Base-by-base conservation (phyloP, 2,329 filamentous ascomycete species). In the Hymenoscyphus linearis region DNA sequence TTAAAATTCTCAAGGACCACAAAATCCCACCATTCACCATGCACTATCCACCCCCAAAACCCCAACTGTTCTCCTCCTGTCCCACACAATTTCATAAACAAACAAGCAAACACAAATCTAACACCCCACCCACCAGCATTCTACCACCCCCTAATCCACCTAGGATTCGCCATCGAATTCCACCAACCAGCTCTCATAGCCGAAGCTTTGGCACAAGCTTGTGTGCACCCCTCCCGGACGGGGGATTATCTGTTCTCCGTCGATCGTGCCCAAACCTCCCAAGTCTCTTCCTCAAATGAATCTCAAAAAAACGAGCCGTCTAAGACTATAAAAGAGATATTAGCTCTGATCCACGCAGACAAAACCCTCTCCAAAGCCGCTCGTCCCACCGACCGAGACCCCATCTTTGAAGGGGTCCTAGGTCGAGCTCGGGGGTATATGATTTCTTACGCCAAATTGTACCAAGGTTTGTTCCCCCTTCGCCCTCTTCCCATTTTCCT, bases 151-250 rank as follows among this genome's bases (percentile, higher is more conserved):
- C 76, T 95, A 16, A 93, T 96, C 64, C 91, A 96, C 71, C 81
- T 96, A 22, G 89, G 91, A 55, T 96, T 91, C 71, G 92, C 89
- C 4, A 72, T 96, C 37, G 91, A 96, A 72, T 96, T 91, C 77
- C 73, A 82, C 10, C 91, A 96, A 71, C 90, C 90, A 1, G 89
- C 89, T 40, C 85, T 96, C 62, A 80, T 96, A 31, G 90, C 91
- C 5, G 85, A 93, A 75, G 91, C 79, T 0, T 82, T 96, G 18
- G 90, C 92, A 0, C 87, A 96, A 76, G 80, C 88, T 1, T 85
- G 88, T 7, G 83, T 91, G 1, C 90, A 96, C 70, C 76, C 79
- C 6, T 75, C 80, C 52, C 81, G 82, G 73, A 78, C 88, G 1
- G 76, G 75, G 1, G 65, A 73, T 0, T 83, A 87, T 63, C 78